Evolutionary conservation across 1,284 basidiomycete genomes (phyloP).

Genomic region (Sphagnurus paluster): DNA sequence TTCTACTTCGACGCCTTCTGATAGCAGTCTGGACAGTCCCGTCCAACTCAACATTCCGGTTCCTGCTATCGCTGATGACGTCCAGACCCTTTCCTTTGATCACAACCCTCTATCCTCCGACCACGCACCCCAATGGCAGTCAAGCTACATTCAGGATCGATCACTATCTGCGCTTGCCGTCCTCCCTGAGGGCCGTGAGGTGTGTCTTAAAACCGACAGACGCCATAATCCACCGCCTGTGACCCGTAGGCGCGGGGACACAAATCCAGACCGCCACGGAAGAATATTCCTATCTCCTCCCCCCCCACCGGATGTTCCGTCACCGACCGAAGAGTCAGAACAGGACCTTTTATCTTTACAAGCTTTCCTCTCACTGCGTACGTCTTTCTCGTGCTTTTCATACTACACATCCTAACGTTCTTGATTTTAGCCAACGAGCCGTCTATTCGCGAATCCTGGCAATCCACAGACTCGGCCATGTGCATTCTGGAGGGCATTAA

Average conservation of each 20-base stretch:
- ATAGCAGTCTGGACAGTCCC: slow-evolving; percentile 33
- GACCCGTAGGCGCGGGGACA: slow-evolving; percentile 24
- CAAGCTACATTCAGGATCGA: slow-evolving; percentile 27
- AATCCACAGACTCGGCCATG: slow-evolving; percentile 38
- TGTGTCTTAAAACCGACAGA: slow-evolving; percentile 24
- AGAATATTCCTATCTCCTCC: slow-evolving; percentile 20
- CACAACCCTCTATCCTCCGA: slow-evolving; percentile 54
- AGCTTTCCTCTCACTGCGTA: slow-evolving; percentile 7
- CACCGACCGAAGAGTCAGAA: slow-evolving; percentile 10
- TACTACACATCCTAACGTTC: slow-evolving; percentile 5
- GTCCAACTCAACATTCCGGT: slow-evolving; percentile 25
- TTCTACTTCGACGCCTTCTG: slow-evolving; percentile 37
- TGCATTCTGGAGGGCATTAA: slow-evolving; percentile 40
- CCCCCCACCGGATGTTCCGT: slow-evolving; percentile 11
- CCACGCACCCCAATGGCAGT: slow-evolving; percentile 40
- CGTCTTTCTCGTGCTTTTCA: not conserved
- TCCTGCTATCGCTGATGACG: slow-evolving; percentile 33
- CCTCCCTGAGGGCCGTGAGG: slow-evolving; percentile 52
- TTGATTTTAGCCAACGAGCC: slow-evolving; percentile 16
- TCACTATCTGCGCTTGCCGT: slow-evolving; percentile 38
- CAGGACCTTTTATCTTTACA: no score
- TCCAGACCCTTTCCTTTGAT: slow-evolving; percentile 44
- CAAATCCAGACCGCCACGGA: slow-evolving; percentile 20
- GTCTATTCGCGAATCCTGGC: slow-evolving; percentile 44
- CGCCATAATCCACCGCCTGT: slow-evolving; percentile 8